Conservation (phyloP, 352 stramenopile genomes). For the Globisporangium nunn region DNA sequence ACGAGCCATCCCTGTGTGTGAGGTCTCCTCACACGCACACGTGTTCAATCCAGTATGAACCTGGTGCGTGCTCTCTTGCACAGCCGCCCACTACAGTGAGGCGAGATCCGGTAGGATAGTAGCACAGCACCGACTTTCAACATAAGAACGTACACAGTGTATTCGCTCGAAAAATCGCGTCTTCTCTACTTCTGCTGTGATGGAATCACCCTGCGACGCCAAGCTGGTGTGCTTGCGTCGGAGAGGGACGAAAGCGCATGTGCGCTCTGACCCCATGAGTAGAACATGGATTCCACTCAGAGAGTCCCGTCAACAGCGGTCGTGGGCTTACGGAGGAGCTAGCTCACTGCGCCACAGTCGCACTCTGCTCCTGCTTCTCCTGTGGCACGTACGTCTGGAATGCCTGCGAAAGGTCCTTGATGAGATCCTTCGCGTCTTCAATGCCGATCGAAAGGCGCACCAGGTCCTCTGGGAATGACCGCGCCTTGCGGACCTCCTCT, state of each 20-base stretch:
- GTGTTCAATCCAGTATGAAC: too few relatives aligned
- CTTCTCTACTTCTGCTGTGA: slow-evolving; percentile 3
- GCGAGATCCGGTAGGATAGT: too few relatives aligned
- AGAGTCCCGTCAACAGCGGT: slow-evolving; percentile 12
- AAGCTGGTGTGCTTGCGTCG: background rate
- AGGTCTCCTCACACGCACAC: too few relatives aligned
- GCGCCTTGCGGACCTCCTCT: slow-evolving; percentile 84
- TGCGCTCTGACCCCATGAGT: slow-evolving; percentile 17
- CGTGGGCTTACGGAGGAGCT: background rate
- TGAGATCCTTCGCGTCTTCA: slow-evolving; percentile 92
- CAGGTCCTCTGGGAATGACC: slow-evolving; percentile 91
- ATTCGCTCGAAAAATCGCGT: background rate
- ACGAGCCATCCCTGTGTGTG: too few relatives aligned
- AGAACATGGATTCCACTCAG: slow-evolving; percentile 4
- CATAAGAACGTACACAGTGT: background rate
- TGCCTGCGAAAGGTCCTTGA: slow-evolving; percentile 89
- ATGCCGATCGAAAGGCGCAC: slow-evolving; percentile 93
- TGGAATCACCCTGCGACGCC: slow-evolving; percentile 14
- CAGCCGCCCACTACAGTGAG: too few relatives aligned
- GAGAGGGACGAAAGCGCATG: slow-evolving; percentile 15
- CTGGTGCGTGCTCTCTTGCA: too few relatives aligned
- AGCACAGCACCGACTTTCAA: too few relatives aligned
- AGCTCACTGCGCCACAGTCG: slow-evolving; percentile 5
- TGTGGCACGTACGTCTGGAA: slow-evolving; percentile 71
- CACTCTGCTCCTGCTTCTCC: slow-evolving; percentile 3